These are phyloP conservation scores for Neophaeococcomyces mojaviensis DNA, from an alignment of 2,329 filamentous ascomycete genomes.

Conservation along the genomic window DNA sequence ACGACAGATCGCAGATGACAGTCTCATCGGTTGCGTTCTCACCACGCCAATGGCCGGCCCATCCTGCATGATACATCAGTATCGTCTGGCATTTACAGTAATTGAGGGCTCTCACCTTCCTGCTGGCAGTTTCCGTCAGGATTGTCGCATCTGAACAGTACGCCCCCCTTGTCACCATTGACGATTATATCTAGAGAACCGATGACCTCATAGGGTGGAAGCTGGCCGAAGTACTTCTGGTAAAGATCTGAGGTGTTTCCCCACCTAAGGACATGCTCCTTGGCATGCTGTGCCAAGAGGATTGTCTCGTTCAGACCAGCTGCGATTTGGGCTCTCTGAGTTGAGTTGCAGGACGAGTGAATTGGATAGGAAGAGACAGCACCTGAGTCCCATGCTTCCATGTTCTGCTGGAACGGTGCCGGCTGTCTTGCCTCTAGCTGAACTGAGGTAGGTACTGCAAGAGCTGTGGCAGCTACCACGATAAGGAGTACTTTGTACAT, in stretches of 20 bases:
- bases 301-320: slow-evolving; percentile 53
- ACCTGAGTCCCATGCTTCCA: slow-evolving; percentile 28
- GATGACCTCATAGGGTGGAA: slow-evolving; percentile 49
- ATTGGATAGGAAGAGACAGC: slow-evolving; percentile 42
- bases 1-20: slow-evolving; percentile 61
- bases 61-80: slow-evolving; percentile 38
- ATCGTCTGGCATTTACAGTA: background rate
- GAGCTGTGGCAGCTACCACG: slow-evolving; percentile 4
- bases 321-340: slow-evolving; percentile 50
- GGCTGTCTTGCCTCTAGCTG: slow-evolving; percentile 6
- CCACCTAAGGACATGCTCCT: slow-evolving; percentile 45
- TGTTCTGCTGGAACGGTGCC: background rate
- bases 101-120: slow-evolving; percentile 33
- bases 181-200: slow-evolving; percentile 58
- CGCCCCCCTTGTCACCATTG: slow-evolving; percentile 48
- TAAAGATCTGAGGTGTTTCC: slow-evolving; percentile 54
- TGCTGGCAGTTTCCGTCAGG: slow-evolving; percentile 56
- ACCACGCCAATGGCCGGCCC: slow-evolving; percentile 62
- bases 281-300: slow-evolving; percentile 52
- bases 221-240: slow-evolving; percentile 59
- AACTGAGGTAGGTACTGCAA: slow-evolving; percentile 1
- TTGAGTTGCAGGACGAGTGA: slow-evolving; percentile 60
- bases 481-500: slow-evolving; percentile 9
- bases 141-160: slow-evolving; percentile 62
- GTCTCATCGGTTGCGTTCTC: slow-evolving; percentile 58